Base-by-base conservation (phyloP, 2,329 filamentous ascomycete species). In the Diaporthe citri region DNA sequence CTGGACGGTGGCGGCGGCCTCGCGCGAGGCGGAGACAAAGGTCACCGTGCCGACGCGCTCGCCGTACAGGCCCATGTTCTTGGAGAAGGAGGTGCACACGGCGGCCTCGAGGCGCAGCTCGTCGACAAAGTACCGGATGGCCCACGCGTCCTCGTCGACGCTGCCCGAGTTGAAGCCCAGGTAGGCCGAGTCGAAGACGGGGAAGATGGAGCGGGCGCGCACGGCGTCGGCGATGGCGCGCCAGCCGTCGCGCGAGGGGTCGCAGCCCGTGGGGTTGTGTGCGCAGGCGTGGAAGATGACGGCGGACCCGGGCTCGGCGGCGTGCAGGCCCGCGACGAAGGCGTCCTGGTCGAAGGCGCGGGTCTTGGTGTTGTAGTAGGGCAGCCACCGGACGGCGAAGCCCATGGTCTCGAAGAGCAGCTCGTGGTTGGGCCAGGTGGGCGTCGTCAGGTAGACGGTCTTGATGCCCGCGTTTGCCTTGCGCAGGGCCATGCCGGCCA, bases 81-180 rank as follows among this genome's bases (percentile, higher is more conserved):
- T 92, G 3, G 90, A 89, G 78, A 92, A 92, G 0, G 90, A 92
- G 80, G 91, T 86, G 66, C 89, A 89, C 4, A 92, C 83, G 70
- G 88, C 87, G 6, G 89, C 85, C 80, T 92, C 90, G 74, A 87
- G 79, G 1, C 79, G 79, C 10, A 84, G 77, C 36, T 82, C 80
- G 20, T 83, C 80, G 22, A 83, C 78, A 52, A 83, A 82, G 71
- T 80, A 74, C 13, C 79, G 78, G 43, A 83, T 79, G 1, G 81
- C 78, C 78, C 79, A 82, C 28, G 80, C 79, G 76, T 83, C 82
- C 52, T 79, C 76, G 73, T 82, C 80, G 13, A 81, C 73, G 25
- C 73, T 76, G 9, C 82, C 82, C 13, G 80, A 80, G 66, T 78
- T 80, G 76, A 83, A 82, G 3, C 82, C 82, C 39, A 78, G 77